phyloP scores from a whole-genome alignment of 225 moss, liverwort and hornwort genomes.

The Sphagnum contortum region DNA sequence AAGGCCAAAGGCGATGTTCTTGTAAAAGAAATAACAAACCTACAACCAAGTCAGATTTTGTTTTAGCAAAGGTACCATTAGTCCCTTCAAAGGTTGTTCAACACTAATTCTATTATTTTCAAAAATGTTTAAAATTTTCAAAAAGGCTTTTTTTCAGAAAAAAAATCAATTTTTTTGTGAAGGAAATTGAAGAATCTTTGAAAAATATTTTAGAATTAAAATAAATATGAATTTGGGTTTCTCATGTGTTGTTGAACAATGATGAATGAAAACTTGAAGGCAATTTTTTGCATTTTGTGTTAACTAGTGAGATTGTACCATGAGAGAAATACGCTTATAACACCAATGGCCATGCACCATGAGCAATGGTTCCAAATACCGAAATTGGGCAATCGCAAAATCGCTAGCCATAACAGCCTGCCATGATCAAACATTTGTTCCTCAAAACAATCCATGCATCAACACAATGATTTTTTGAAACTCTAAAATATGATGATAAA shows the following conservation, averaged over 20 bases:
- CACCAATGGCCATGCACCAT: conserved; percentile 63
- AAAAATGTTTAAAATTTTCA: neutral
- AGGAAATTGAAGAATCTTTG: neutral
- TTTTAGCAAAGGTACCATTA: too few species aligned
- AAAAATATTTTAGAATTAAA: too few species aligned
- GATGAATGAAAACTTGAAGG: too few species aligned
- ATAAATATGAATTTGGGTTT: too few species aligned
- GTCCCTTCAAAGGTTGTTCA: too few species aligned
- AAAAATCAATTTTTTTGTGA: too few species aligned
- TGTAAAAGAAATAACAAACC: conserved; percentile 99
- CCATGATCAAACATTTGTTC: conserved; percentile 1
- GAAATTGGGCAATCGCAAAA: conserved; percentile 56
- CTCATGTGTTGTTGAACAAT: too few species aligned
- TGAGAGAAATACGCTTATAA: conserved; percentile 57
- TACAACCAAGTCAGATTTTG: conserved; percentile 14
- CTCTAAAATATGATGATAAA: too few species aligned
- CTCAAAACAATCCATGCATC: too few species aligned
- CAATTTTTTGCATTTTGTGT: too few species aligned
- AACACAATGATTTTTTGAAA: neutral
- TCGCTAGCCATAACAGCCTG: conserved; percentile 69
- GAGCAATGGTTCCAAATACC: conserved; percentile 46
- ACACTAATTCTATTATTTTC: too few species aligned
- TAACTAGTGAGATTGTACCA: conserved; percentile 15
- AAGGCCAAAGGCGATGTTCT: conserved; percentile 93
- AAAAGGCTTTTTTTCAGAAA: too few species aligned